These are phyloP conservation scores for Scenedesmus sp. DNA, from an alignment of 163 green algal genomes.

Conservation along the genomic window DNA sequence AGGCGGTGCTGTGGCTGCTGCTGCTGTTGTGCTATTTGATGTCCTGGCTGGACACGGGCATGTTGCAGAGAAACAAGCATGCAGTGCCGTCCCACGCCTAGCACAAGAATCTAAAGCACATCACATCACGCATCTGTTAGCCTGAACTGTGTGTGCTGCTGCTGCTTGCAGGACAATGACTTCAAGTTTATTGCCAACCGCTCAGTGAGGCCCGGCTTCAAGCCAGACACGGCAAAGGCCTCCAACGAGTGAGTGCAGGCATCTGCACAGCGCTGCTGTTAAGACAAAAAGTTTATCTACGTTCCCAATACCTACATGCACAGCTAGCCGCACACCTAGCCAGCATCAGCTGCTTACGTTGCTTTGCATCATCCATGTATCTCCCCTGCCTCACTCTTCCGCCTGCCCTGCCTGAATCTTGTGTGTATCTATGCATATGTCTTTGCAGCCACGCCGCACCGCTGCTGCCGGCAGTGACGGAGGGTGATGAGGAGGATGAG, in stretches of 20 bases:
- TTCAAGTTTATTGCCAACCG: constrained; percentile 41
- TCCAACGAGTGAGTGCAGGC: neutral
- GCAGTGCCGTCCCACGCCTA: neutral
- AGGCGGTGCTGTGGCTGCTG: neutral
- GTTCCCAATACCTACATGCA: neutral
- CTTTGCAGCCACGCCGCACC: neutral
- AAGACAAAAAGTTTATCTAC: neutral
- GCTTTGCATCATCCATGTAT: neutral
- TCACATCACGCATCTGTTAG: neutral
- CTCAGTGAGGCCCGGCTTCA: neutral
- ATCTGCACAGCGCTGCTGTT: neutral
- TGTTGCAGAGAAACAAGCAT: neutral
- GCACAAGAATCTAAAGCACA: neutral
- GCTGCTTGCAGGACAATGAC: neutral
- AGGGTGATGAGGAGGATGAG: neutral
- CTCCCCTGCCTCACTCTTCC: too few species aligned
- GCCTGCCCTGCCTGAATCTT: neutral
- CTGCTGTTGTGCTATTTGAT: neutral
- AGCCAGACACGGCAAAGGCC: neutral
- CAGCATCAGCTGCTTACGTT: neutral
- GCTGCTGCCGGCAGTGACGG: neutral
- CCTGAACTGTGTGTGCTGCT: neutral
- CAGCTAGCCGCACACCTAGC: neutral
- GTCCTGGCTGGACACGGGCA: too few species aligned
- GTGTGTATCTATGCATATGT: neutral